Evolutionary conservation across 108 stramenopile species (phyloP), one percentile per base, ranked within the genome.

Genomic region (Pinguiococcus pyrenoidosus): DNA sequence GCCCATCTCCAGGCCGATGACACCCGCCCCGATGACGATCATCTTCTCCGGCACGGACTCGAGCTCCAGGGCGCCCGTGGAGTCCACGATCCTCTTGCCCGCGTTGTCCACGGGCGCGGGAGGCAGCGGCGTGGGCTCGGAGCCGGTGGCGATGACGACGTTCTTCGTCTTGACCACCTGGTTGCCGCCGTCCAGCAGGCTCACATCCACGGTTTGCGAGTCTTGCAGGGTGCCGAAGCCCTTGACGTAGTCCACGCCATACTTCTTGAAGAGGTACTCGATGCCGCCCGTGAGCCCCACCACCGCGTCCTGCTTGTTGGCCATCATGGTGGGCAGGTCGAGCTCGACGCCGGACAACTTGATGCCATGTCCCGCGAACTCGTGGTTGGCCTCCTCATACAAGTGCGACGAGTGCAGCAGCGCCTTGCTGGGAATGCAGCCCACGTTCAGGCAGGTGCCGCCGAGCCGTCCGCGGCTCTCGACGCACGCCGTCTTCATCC

Each of bases 371-470:
- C 87, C 80, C n/a, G 71, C 72, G 73, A 96, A 92, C 56, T 92
- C 79, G 51, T 85, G 69, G 57, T 76, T 83, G 50, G 88, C 89
- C 54, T 94, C 85, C 49, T 99, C 87, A 69, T 76, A 99, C 53
- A 92, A 82, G 68, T 99, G 97, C 37, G 73, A 66, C 46, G 81
- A 80, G 30, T 75, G 66, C 30, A 99, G 77, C 29, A 99, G 71
- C 0, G 97, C 97, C 79, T 99, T 99, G 77, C 89, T 91, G 29
- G 97, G 97, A 67, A 99, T 99, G 78, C 97, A 99, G 10, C 97
- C 97, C 14, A 99, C 93, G 51, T 99, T 96, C 53, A 94, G 78
- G 69, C 92, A 94, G 24, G 91, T 86, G 18, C 71, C 72, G n/a
- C 91, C 93, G 27, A 96, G 71, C 40, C 77, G 51, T 8, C 93